Evolutionary conservation across 257 asterid species (phyloP), one percentile per base, ranked within the genome.

Genomic region (Echites panduratus): DNA sequence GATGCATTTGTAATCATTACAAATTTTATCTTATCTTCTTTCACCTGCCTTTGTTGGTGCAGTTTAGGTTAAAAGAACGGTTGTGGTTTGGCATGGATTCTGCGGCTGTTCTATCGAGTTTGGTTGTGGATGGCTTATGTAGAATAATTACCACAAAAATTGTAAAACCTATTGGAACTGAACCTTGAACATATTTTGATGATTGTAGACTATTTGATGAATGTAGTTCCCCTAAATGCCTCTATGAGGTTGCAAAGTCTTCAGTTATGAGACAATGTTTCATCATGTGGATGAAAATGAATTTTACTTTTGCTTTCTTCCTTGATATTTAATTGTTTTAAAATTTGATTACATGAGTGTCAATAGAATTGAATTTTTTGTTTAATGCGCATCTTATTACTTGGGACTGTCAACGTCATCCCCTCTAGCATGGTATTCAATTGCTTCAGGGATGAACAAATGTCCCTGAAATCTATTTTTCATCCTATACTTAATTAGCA

Each of bases 401-500:
- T 6, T 56, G 73, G 77, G 81, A 70, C 72, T 66, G 38, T 9
- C 19, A 61, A 59, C n/a, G 54, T 68, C 61, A 53, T 35, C 62
- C 66, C 75, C 74, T 68, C 45, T 49, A 63, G 82, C 78, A 78
- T 50, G 29, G 9, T 50, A 12, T 26, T 41, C 26, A 29, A 29
- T 78, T 73, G 78, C 78, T 73, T 27, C 24, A 27, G 75, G 75
- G 78, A 49, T 38, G 74, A 64, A 59, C 32, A 0, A 19, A 68
- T 32, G 78, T 73, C 75, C 82, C 78, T 19, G 0, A 73, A 2
- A 73, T 19, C 0, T 4, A 24, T 35, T 35, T 54, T 29, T 13
- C 78, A 68, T 73, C 78, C 59, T 41, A 14, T 72, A 73, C 81
- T 78, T 78, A 58, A 63, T 68, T 58, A 66, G 81, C 81, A 14